Evolutionary conservation across 1,284 basidiomycete species (phyloP).

Genomic region (Heterobasidion parviporum): DNA sequence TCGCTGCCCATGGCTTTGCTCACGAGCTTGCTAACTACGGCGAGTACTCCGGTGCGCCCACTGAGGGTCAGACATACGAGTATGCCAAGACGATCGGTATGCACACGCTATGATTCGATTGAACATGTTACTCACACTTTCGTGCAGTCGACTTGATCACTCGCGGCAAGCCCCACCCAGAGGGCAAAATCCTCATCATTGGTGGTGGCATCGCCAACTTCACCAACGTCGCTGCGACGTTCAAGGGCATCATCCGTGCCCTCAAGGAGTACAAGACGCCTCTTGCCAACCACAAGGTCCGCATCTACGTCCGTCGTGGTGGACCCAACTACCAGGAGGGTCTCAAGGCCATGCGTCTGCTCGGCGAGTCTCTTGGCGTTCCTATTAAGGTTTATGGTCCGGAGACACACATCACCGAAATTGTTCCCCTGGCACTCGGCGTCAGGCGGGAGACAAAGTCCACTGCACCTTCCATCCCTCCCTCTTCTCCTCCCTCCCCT

Average conservation of each 20-base stretch:
- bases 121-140: neutral
- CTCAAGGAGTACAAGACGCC: conserved; percentile 90
- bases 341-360: conserved; percentile 96
- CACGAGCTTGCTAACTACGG: conserved; percentile 99
- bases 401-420: conserved; percentile 97
- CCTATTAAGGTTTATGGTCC: conserved; percentile 97
- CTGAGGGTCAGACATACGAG: conserved; percentile 98
- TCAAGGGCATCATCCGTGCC: conserved; percentile 99
- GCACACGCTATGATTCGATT: conserved; percentile 19
- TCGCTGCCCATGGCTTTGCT: conserved; percentile 94
- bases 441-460: conserved; percentile 44
- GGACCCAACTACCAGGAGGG: conserved; percentile 99
- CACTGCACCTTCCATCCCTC: conserved; percentile 28
- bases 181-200: conserved; percentile 98
- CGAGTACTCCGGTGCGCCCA: conserved; percentile 98
- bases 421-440: conserved; percentile 95
- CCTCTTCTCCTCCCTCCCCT: conserved; percentile 28
- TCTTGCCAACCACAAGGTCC: conserved; percentile 79
- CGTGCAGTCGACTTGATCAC: conserved; percentile 84
- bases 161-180: conserved; percentile 72
- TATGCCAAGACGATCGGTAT: conserved; percentile 96
- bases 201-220: conserved; percentile 99
- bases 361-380: conserved; percentile 96
- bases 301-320: conserved; percentile 95
- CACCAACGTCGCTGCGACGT: conserved; percentile 98